phyloP scores from a whole-genome alignment of 192 early-diverging fungal genomes.

The Coemansia sp. region DNA sequence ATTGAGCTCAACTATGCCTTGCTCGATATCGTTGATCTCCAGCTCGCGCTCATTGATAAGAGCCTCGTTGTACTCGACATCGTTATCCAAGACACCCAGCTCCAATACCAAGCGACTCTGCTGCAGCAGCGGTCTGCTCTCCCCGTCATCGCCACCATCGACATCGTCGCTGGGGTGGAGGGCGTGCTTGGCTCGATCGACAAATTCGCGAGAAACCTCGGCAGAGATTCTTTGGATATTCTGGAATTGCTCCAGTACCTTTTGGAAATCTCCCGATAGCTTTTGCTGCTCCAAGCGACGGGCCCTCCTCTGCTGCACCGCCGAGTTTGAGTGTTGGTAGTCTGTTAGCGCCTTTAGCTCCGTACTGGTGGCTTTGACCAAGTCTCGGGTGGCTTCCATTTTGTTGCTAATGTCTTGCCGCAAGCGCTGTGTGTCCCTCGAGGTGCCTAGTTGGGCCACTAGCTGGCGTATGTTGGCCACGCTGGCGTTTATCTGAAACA shows the following conservation, averaged over 20 bases:
- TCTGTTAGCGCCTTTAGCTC: slow-evolving; percentile 76
- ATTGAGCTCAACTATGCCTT: slow-evolving; percentile 90
- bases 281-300: slow-evolving; percentile 89
- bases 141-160: slow-evolving; percentile 13
- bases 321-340: slow-evolving; percentile 37
- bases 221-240: slow-evolving; percentile 77
- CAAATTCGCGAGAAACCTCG: slow-evolving; percentile 79
- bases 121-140: slow-evolving; percentile 35
- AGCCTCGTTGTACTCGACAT: slow-evolving; percentile 92
- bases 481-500: slow-evolving; percentile 84
- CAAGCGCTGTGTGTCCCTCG: slow-evolving; percentile 73
- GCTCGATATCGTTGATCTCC: slow-evolving; percentile 90
- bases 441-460: slow-evolving; percentile 71
- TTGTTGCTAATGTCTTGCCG: slow-evolving; percentile 57
- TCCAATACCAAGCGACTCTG: slow-evolving; percentile 52
- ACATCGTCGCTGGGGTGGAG: slow-evolving; percentile 20
- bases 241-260: slow-evolving; percentile 87
- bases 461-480: slow-evolving; percentile 80
- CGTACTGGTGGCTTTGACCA: slow-evolving; percentile 73
- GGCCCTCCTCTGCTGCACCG: slow-evolving; percentile 42
- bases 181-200: slow-evolving; percentile 67
- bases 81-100: slow-evolving; percentile 78
- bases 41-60: slow-evolving; percentile 92
- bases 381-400: slow-evolving; percentile 77
- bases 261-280: slow-evolving; percentile 92